Percentiles rank a stretch among this genome's conserved stretches.
phyloP scores from a whole-genome alignment of 1,139 yeast species.

The Debaryomyces coudertii region DNA sequence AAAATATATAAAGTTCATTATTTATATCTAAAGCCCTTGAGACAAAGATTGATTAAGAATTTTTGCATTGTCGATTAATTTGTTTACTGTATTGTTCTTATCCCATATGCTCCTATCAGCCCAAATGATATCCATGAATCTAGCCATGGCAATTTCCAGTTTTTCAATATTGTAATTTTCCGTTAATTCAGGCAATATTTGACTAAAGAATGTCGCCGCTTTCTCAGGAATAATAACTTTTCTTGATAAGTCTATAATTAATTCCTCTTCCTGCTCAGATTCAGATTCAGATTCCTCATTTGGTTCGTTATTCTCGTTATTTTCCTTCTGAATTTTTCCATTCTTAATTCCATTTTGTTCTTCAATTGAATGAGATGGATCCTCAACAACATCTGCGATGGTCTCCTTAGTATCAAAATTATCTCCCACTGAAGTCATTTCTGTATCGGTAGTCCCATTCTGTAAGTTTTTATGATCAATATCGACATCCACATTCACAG shows the following conservation, averaged over 20 bases:
- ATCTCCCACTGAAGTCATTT: neutral
- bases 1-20: conserved; percentile 8
- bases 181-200: conserved; percentile 40
- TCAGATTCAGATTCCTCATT: conserved; percentile 20
- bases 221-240: conserved; percentile 21
- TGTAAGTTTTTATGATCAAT: neutral
- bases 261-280: conserved; percentile 30
- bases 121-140: conserved; percentile 78
- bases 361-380: neutral
- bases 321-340: neutral
- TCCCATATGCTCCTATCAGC: conserved; percentile 67
- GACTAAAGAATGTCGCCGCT: conserved; percentile 22
- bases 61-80: conserved; percentile 26
- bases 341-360: conserved; percentile 5
- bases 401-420: neutral
- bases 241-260: conserved; percentile 21
- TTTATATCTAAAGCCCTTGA: conserved; percentile 1
- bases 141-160: conserved; percentile 74
- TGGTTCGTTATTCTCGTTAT: neutral
- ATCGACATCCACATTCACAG: neutral
- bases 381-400: neutral
- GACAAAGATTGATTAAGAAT: neutral
- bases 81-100: conserved; percentile 46
- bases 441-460: neutral
- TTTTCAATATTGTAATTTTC: conserved; percentile 62